Conservation (phyloP, 768 basidiomycete genomes). For the Pisolithus tinctorius region DNA sequence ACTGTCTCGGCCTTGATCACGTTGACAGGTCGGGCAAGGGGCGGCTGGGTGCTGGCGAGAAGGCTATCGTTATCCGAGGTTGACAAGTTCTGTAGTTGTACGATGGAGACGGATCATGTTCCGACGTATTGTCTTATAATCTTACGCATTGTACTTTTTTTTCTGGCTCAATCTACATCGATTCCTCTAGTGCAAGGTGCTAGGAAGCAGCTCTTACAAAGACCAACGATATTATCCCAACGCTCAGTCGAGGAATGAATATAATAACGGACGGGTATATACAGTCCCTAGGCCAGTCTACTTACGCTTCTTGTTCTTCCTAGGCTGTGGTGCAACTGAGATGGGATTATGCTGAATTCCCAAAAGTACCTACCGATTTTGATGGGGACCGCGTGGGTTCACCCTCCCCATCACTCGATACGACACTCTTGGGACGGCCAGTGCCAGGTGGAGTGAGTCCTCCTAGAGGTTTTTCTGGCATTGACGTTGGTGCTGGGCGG, state of each 20-base stretch:
- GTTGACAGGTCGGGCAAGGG: conserved; percentile 90
- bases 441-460: conserved; percentile 38
- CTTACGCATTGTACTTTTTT: conserved; percentile 30
- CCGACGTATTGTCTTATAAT: conserved; percentile 28
- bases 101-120: conserved; percentile 18
- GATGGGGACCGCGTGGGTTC: conserved; percentile 31
- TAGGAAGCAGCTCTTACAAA: not conserved
- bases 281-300: conserved; percentile 27
- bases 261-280: conserved; percentile 10
- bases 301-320: conserved; percentile 67
- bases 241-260: conserved; percentile 12
- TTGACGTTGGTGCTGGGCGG: conserved; percentile 19
- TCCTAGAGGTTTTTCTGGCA: conserved; percentile 35
- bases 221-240: conserved; percentile 5
- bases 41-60: conserved; percentile 75
- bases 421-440: conserved; percentile 35
- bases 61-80: conserved; percentile 91
- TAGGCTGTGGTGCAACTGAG: conserved; percentile 30
- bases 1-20: conserved; percentile 92
- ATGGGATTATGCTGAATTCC: conserved; percentile 1
- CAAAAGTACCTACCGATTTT: conserved; percentile 37
- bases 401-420: conserved; percentile 52
- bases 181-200: conserved; percentile 14
- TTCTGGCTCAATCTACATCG: conserved; percentile 19
- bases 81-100: conserved; percentile 33